Evolutionary conservation across 2,329 filamentous ascomycete species (phyloP).

Genomic region (Epichloe sylvatica): DNA sequence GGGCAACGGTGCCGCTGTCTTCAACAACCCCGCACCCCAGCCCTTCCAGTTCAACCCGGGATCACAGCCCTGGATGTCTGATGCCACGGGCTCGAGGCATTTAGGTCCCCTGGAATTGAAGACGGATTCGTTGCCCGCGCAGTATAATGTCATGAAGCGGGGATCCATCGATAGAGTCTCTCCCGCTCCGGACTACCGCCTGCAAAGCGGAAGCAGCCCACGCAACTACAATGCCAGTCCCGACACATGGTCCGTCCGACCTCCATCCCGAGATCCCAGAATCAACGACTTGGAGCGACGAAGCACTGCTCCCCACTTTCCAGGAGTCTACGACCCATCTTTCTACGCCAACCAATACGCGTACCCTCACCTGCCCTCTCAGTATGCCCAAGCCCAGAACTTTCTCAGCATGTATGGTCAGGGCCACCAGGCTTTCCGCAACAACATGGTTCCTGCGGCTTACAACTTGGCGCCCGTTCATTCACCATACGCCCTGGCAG

Average conservation of each 20-base stretch:
- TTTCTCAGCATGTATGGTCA: constrained; percentile 10
- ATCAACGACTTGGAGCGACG: constrained; percentile 26
- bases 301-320: constrained; percentile 18
- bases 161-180: constrained; percentile 27
- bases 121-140: constrained; percentile 16
- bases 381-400: constrained; percentile 20
- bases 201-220: constrained; percentile 16
- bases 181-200: constrained; percentile 16
- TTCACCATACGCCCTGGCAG: constrained; percentile 17
- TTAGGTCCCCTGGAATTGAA: constrained; percentile 19
- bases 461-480: constrained; percentile 21
- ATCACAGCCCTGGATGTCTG: constrained; percentile 31
- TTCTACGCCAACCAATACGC: constrained; percentile 21
- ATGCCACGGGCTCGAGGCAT: constrained; percentile 14
- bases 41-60: constrained; percentile 34
- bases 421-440: constrained; percentile 13
- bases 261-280: constrained; percentile 20
- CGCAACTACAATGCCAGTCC: constrained; percentile 16
- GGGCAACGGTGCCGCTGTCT: constrained; percentile 9
- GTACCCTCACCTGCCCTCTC: constrained; percentile 16
- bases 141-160: constrained; percentile 19
- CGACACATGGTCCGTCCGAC: constrained; percentile 26
- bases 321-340: constrained; percentile 14
- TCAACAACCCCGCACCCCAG: constrained; percentile 19
- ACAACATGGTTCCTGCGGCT: constrained; percentile 22